Evolutionary conservation across 1,139 yeast species (phyloP), one percentile per base, ranked within the genome.

Genomic region (Kurtzmaniella quercitrusa): DNA sequence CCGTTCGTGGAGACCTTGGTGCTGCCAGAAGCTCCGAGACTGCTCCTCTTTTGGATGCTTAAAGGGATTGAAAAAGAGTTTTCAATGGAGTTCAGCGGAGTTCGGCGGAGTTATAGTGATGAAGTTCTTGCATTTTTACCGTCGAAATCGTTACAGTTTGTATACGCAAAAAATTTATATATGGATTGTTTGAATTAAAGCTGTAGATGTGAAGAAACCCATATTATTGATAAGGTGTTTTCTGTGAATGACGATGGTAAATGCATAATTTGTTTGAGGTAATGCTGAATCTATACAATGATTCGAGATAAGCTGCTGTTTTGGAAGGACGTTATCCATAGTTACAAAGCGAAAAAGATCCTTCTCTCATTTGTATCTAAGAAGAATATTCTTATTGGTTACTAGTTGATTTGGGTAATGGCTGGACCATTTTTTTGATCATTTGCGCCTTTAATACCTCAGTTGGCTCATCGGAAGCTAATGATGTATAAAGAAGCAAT

Each of bases 401-500:
- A 7, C 6, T 7, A 7, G 26, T 21, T 6, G 6, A 21, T 21
- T 26, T 26, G 3, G 34, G 34, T 18, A 30, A 42, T 1, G 80
- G 80, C 42, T 61, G 61, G 2, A 69, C 73, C 84, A 84, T 82
- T 51, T 78, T 79, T 50, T 80, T 84, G 20, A 87, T 74, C 52
- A 85, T 63, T 37, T 71, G 65, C 39, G 73, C 69, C 42, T 80
- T 68, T 18, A 77, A 59, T 20, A 76, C 50, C 23, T 64, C 68
- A 41, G 72, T 76, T 23, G 85, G 78, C 50, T 78, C 74, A 40
- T 78, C 81, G 40, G 73, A 59, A 0, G 83, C 86, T 7, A 85
- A 57, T n/a, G 95, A 68, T 42, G 83, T 70, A 55, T 87, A 87
- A 49, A 80, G 78, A 38, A 88, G 59, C 43, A 84, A 48, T 3